Evolutionary conservation across 2,329 filamentous ascomycete species (phyloP), one percentile per base, ranked within the genome.

Genomic region (Orbilia ellipsospora): DNA sequence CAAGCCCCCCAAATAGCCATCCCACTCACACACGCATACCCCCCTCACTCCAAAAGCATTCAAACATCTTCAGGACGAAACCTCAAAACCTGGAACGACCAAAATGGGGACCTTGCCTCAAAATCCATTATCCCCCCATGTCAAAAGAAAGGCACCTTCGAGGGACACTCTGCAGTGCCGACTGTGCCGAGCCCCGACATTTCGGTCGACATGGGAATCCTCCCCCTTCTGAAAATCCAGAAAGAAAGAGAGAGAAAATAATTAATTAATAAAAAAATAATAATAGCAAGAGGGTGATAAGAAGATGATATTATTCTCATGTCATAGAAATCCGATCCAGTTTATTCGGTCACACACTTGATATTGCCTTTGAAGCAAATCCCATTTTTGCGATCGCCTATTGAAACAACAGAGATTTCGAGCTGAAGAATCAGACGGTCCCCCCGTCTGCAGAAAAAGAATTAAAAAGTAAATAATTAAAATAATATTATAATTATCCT

Each of bases 241-340:
- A 23, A 23, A 52, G 12, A 52, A 23, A 52, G 12, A 18, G 16
- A 52, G 26, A 52, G 6, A 48, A 48, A n/a, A 48, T 10, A n/a
- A 48, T n/a, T 13, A 6, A 48, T n/a, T 42, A 36, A 55, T 16
- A 62, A 61, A 20, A 31, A n/a, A 31, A 36, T 36, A 59, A 48
- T 44, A 61, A 56, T 20, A 62, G 45, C 16, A 48, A 42, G 28
- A 52, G 31, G 56, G 67, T 62, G 64, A 73, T 63, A 61, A 45
- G 44, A 65, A 28, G 50, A 67, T 68, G 26, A 42, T 74, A 68
- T 74, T 74, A 68, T 68, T 68, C 56, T 74, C 56, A 68, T 74
- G 70, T 74, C 70, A 68, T 74, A 74, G 70, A 74, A 74, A 74
- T 54, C 48, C 59, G 16, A 44, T 48, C 55, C 2, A 40, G 62